These are phyloP conservation scores for Fistulifera pelliculosa DNA, from an alignment of 108 stramenopile species.

Conservation along the genomic window DNA sequence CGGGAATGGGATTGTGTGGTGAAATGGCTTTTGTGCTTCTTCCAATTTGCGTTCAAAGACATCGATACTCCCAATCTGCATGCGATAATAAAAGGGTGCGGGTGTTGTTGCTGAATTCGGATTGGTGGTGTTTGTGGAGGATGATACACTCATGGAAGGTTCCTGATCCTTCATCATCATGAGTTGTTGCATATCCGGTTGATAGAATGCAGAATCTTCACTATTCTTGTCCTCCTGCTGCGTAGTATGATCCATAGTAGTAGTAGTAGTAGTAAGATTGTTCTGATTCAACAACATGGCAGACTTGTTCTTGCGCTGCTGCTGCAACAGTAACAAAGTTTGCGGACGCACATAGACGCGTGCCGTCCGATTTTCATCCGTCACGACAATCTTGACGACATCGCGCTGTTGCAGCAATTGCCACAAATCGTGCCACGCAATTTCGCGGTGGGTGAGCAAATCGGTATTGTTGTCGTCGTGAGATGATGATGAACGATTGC, in stretches of 20 bases:
- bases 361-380: constrained; percentile 4
- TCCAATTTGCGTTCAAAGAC: constrained; percentile 94
- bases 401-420: constrained; percentile 7
- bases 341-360: constrained; percentile 10
- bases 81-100: constrained; percentile 63
- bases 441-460: neutral
- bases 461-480: neutral
- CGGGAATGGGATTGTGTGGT: constrained; percentile 77
- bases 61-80: constrained; percentile 93
- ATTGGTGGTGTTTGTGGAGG: neutral
- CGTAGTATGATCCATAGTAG: too few species aligned
- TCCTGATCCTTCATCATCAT: too few species aligned
- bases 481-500: too few species aligned
- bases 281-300: neutral
- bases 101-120: neutral
- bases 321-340: neutral
- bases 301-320: too few species aligned
- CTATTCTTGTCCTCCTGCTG: too few species aligned
- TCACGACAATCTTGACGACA: constrained; percentile 14
- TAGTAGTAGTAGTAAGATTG: neutral
- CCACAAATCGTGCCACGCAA: constrained; percentile 13
- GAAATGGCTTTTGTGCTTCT: constrained; percentile 82
- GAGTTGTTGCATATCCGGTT: too few species aligned
- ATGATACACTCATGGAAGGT: too few species aligned
- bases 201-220: too few species aligned